Base-by-base conservation (phyloP, 768 basidiomycete species). In the Mrakia blollopis region DNA sequence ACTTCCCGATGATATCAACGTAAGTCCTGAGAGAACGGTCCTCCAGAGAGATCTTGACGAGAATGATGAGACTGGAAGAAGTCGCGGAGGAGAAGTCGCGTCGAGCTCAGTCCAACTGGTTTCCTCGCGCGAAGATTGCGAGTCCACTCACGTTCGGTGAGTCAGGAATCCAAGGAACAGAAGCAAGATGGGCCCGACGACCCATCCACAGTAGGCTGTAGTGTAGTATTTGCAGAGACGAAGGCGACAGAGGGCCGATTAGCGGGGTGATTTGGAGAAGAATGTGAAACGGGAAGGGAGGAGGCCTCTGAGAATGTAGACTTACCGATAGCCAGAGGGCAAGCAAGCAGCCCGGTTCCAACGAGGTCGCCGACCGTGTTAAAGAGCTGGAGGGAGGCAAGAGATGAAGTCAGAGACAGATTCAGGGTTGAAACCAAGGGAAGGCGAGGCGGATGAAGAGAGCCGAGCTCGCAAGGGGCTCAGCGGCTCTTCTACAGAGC, bases 291-390 rank as follows among this genome's bases (percentile, higher is more conserved):
- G 30, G 25, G 14, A n/a, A 60, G 10, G 41, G 32, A 74, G 54
- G 32, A 69, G 32, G 75, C 54, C 13, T 3, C 9, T 11, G 37
- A n/a, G 21, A 54, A n/a, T 50, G 32, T 9, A 13, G 16, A 44
- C 70, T 44, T 41, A 76, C 75, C 89, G 80, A 97, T 95, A 0
- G 95, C 95, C 37, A 97, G 86, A 0, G 94, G 93, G 81, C 93
- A 90, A 18, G 92, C 92, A 25, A 95, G 87, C 86, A 96, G 90
- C 6, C 94, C 94, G 79, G 95, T 90, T 9, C 94, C 94, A n/a
- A 94, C 86, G 13, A 96, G 85, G 50, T 94, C 91, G 21, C 92
- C 93, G 44, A 91, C 91, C 11, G 90, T 90, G 80, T 95, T 95
- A 84, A 94, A 61, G 28, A 77, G 60, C 76, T 76, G 54, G 11